A percentile compares a stretch with the other conserved stretches of the same genome.
Evolutionary conservation across 2,329 filamentous ascomycete genomes (phyloP).

Genomic region (Aspergillus melleus): DNA sequence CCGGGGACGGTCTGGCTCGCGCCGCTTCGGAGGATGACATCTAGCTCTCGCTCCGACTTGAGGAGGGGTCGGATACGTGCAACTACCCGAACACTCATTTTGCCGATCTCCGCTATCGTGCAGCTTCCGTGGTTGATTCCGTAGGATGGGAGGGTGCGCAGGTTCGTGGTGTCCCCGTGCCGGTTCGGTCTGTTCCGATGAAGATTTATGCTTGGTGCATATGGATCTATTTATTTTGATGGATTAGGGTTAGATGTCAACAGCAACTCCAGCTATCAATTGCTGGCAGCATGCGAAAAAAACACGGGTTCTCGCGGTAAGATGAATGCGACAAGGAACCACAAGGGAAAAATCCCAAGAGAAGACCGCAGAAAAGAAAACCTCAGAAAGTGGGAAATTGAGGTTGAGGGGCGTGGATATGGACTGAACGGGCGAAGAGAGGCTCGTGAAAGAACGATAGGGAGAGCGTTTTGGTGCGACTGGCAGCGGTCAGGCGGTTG

Average conservation of each 20-base stretch:
- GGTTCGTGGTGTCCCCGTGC: neutral
- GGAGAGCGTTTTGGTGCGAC: conserved; percentile 14
- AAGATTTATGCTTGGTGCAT: neutral
- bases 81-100: conserved; percentile 72
- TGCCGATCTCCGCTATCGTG: conserved; percentile 11
- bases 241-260: neutral
- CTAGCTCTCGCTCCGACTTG: conserved; percentile 79
- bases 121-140: neutral
- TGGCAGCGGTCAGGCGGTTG: conserved; percentile 20
- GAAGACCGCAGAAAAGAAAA: neutral
- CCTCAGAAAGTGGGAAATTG: neutral
- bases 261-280: neutral
- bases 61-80: conserved; percentile 87
- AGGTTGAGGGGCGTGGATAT: neutral
- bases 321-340: conserved; percentile 7
- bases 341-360: neutral
- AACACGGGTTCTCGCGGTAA: neutral
- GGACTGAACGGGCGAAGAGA: neutral
- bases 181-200: neutral
- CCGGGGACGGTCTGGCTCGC: conserved; percentile 27
- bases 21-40: conserved; percentile 77
- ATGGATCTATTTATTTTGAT: neutral
- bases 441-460: neutral
- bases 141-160: too few species aligned
- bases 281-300: neutral